These are phyloP conservation scores for Populus pruinosa DNA, from an alignment of 345 rosid species.

Conservation along the genomic window DNA sequence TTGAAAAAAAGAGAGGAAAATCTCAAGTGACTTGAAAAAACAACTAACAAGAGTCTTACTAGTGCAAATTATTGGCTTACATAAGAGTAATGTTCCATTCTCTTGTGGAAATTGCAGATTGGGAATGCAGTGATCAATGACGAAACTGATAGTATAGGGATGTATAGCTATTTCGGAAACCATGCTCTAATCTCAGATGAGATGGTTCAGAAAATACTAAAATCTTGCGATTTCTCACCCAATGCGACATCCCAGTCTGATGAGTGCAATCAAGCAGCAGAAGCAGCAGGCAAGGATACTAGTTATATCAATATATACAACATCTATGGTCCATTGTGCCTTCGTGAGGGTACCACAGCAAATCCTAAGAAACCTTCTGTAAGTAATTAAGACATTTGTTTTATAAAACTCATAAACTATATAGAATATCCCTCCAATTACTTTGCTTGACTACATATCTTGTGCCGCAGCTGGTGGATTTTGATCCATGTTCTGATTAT, in stretches of 20 bases:
- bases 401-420: not conserved
- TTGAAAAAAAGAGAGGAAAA: not conserved
- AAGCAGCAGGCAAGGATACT: constrained; percentile 17
- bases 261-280: constrained; percentile 37
- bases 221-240: constrained; percentile 49
- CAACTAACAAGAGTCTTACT: not conserved
- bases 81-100: not conserved
- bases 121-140: constrained; percentile 83
- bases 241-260: constrained; percentile 22
- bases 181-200: constrained; percentile 66
- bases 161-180: constrained; percentile 56
- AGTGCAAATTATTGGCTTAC: not conserved
- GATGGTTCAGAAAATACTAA: constrained; percentile 20
- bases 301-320: constrained; percentile 50
- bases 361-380: constrained; percentile 49
- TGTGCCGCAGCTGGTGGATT: constrained; percentile 34
- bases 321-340: constrained; percentile 76
- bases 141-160: constrained; percentile 62
- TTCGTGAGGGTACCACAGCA: constrained; percentile 43
- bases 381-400: constrained; percentile 7
- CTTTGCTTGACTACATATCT: not conserved
- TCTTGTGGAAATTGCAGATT: constrained; percentile 37
- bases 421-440: too few species aligned
- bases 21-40: not conserved
- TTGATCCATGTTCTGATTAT: constrained; percentile 68